Base-by-base conservation (phyloP, 305 asterid species). In the Petunia hybrid region DNA sequence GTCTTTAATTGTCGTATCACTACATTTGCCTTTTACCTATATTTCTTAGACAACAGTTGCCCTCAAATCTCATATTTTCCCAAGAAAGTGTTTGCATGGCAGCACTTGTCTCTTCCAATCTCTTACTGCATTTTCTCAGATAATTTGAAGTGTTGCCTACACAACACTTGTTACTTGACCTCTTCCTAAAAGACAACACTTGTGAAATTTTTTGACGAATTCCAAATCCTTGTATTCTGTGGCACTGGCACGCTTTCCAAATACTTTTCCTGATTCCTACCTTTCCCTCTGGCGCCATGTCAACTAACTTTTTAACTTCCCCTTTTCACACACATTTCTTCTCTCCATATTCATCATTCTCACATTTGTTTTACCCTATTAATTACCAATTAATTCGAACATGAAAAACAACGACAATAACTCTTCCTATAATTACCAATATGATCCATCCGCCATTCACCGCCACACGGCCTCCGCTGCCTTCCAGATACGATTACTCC, bases 381-480 rank as follows among this genome's bases (percentile, higher is more conserved):
- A 4, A 2, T 14, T 31, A 2, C 41, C 36, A 16, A 63, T 78
- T 40, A 31, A 61, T 42, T 2, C 56, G 55, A 40, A 53, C 59
- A 79, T 65, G 80, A 82, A 77, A 16, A 69, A 80, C 69, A 70
- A 74, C 85, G 82, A 85, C 8, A 76, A 61, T 82, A 71, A 40
- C 31, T 85, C 90, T 13, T 78, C 84, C 2, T 85, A 85, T 48
- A 62, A 80, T 67, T 80, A 83, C 66, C 84, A 68, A 57, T 4
- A 67, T 38, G 45, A 45, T 77, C 64, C 78, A 53, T 0, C 78
- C 53, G 59, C 64, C 41, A 66, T 77, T 10, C 8, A 82, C n/a
- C 16, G 1, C 1, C 71, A 65, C 0, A 63, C 46, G 64, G 88
- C 90, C 51, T 85, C 90, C n/a, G 88, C 90, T 43, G 53, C 63